Base-by-base conservation (phyloP, 2,329 filamentous ascomycete species). In the Fusarium staphyleae region DNA sequence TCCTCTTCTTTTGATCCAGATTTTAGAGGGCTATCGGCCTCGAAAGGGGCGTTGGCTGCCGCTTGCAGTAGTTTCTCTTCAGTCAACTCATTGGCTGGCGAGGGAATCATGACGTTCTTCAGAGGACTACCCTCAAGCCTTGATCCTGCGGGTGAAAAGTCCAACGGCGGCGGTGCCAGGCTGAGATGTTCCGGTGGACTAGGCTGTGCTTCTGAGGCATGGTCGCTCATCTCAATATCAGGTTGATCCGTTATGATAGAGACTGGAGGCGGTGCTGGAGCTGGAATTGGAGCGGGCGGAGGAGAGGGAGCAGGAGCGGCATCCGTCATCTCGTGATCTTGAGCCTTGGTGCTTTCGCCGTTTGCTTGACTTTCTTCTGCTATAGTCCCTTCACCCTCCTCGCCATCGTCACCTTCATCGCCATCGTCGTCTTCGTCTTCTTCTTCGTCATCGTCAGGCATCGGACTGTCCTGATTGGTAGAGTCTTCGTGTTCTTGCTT, bases 61-160 rank as follows among this genome's bases (percentile, higher is more conserved):
- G 26, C 41, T 18, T 45, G 34, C 9, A 40, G 33, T 14, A 44
- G 37, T 29, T 53, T 55, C 45, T 63, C 55, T 5, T 57, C 42
- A 18, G 55, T 34, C 9, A 54, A 26, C 16, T 72, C 64, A 15
- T 78, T 75, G 1, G 75, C 76, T 0, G 80, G 78, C 9, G 80
- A 81, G 9, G 72, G 74, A 13, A 80, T 53, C 22, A 79, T 70
- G 29, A 82, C 78, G 41, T 82, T 80, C 69, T 82, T 82, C 15
- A 83, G 67, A 1, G 81, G 81, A 45, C 81, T 84, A 3, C 80
- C 81, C 57, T 81, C 80, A 3, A 74, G 62, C 55, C 65, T 74
- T 1, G 74, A 71, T 3, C 74, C 70, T 29, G 62, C 56, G 39
- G 65, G 55, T 3, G 66, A 58, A 19, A 70, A 58, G 14, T 64